Base-by-base conservation (phyloP, 768 basidiomycete species). In the Russula griseocarnosa region DNA sequence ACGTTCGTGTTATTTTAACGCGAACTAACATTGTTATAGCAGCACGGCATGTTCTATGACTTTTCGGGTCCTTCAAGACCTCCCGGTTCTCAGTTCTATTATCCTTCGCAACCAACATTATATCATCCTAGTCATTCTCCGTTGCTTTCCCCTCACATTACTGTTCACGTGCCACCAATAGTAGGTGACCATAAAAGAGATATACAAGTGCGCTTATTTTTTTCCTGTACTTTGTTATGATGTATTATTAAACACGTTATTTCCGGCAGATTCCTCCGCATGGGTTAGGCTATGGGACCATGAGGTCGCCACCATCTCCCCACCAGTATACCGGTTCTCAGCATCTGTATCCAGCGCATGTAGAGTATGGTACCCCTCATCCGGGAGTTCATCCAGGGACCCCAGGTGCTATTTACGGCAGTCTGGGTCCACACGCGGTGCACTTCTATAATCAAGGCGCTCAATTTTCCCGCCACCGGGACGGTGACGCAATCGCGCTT, bases 11-110 rank as follows among this genome's bases (percentile, higher is more conserved):
- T 66, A 73, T 55, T 68, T 80, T 54, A 81, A 82, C 65, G 75
- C 78, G 60, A 77, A 78, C 73, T 69, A 76, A 66, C 68, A 73
- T 44, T 32, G 30, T 49, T 34, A 63, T 74, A 57, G 79, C 84
- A 85, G 67, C 75, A 82, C 38, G 78, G 78, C 42, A 66, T 83
- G 57, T 87, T 83, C 73, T 88, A 83, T 58, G 85, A 86, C 69
- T 88, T 83, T 68, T 71, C 78, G 55, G 76, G 76, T 20, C 70
- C 77, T 14, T 75, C 79, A 52, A 79, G 81, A 50, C 77, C 81
- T 5, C 76, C 81, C 13, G 74, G 70, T 38, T 82, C 85, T 14
- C 86, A 83, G 64, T 88, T 79, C 70, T 90, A 79, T 70, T 87
- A 84, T 70, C 78, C 83, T 32, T 70, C 81, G 16, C 86, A 86